A percentile compares a stretch with the other conserved stretches of the same genome.
phyloP scores from a whole-genome alignment of 2,329 filamentous ascomycete genomes.

The Trichoderma cornu-damae region DNA sequence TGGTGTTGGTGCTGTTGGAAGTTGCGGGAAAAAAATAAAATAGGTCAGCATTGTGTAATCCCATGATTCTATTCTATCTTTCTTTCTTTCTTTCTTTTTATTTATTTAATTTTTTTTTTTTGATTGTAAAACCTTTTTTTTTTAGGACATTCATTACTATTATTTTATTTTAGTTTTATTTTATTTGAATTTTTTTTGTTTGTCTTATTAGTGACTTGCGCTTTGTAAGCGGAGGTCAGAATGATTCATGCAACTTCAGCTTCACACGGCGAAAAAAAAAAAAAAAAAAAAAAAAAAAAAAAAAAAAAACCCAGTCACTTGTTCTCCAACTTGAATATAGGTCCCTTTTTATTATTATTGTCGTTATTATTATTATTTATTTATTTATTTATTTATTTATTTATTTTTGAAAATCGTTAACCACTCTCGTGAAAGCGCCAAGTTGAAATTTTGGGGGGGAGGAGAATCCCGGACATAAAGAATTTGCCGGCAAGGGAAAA shows the following conservation, averaged over 20 bases:
- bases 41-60: not conserved
- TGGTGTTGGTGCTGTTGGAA: no score
- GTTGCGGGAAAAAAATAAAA: not conserved
- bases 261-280: no score
- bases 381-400: not conserved
- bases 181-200: not conserved
- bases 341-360: no score
- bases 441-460: not conserved
- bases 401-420: not conserved
- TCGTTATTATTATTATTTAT: not conserved
- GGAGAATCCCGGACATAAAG: not conserved
- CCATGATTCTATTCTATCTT: no score
- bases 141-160: no score
- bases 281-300: no score
- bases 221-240: no score
- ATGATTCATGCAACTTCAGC: no score
- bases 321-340: no score
- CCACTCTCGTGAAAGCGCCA: no score
- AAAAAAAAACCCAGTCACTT: not conserved
- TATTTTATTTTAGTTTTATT: no score
- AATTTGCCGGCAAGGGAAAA: slow-evolving; percentile 12
- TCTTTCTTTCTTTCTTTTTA: not conserved
- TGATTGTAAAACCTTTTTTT: not conserved
- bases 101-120: not conserved
- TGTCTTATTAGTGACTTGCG: no score